Evolutionary conservation across 208 protist genomes (phyloP).

Genomic region (Borovskyia barvae): DNA sequence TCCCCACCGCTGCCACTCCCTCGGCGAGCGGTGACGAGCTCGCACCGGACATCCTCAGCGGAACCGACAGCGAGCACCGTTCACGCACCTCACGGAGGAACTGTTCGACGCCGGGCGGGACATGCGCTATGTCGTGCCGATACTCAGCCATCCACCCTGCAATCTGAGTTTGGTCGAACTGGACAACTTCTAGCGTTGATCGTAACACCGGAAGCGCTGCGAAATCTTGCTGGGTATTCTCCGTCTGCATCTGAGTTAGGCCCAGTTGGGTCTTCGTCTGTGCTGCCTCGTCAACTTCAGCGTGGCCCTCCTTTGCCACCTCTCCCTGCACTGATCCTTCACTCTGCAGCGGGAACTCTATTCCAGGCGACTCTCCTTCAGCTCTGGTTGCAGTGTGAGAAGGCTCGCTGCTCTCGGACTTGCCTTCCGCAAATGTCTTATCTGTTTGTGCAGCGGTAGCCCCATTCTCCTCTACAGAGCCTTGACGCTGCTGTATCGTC

Average conservation of each 20-base stretch:
- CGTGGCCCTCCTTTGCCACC: too few relatives aligned
- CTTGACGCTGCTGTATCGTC: too few relatives aligned
- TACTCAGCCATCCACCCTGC: constrained; percentile 36
- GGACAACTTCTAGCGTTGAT: constrained; percentile 22
- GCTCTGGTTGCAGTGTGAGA: too few relatives aligned
- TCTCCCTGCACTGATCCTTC: too few relatives aligned
- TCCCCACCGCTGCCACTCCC: background rate
- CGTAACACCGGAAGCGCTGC: constrained; percentile 10
- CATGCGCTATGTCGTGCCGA: constrained; percentile 26
- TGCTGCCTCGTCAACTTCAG: too few relatives aligned
- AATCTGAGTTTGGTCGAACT: constrained; percentile 37
- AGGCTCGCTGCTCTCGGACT: too few relatives aligned
- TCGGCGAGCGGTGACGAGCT: background rate
- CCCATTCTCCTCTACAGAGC: too few relatives aligned
- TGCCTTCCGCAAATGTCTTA: too few relatives aligned
- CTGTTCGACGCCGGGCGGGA: constrained; percentile 41
- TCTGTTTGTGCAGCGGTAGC: too few relatives aligned
- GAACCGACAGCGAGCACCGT: constrained; percentile 1
- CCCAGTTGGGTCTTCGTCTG: too few relatives aligned
- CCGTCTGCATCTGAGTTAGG: background rate
- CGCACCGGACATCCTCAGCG: constrained; percentile 3
- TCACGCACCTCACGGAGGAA: constrained; percentile 21
- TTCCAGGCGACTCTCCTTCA: too few relatives aligned
- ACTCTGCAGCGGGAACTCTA: too few relatives aligned
- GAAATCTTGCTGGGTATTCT: background rate